Percentiles rank a stretch among this genome's conserved stretches.
These are phyloP conservation scores for Domatiomyces catenatus DNA, from an alignment of 2,329 filamentous ascomycete genomes.

Conservation along the genomic window DNA sequence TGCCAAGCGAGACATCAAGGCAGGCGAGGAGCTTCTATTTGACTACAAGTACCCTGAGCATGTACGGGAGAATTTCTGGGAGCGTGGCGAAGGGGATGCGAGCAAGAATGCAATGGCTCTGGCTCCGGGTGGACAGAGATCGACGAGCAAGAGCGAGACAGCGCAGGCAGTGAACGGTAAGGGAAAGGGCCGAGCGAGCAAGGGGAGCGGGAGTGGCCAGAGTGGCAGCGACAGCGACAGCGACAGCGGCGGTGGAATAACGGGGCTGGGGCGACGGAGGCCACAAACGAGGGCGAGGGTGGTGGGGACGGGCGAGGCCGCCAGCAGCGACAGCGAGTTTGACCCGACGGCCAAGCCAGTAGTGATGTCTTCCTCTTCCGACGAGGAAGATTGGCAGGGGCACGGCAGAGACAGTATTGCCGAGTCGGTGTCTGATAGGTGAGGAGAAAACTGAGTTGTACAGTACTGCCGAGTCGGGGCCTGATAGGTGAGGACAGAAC, in stretches of 20 bases:
- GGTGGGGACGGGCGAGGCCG: background rate
- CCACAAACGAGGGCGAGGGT: background rate
- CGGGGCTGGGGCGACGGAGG: too few species aligned
- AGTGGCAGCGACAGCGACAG: background rate
- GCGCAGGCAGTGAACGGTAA: background rate
- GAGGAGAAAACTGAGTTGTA: background rate
- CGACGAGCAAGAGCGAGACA: background rate
- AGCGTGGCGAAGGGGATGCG: slow-evolving; percentile 11
- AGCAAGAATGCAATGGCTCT: background rate
- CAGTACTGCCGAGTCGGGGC: background rate
- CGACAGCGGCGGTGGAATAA: background rate
- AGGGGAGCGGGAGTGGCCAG: too few species aligned
- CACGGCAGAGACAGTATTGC: background rate
- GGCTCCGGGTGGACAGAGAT: background rate
- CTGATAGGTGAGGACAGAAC: background rate
- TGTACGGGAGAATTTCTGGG: slow-evolving; percentile 15
- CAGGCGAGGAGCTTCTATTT: slow-evolving; percentile 67
- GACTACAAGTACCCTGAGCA: slow-evolving; percentile 49
- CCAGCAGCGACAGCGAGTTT: background rate
- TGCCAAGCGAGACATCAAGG: slow-evolving; percentile 49
- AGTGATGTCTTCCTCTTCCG: background rate
- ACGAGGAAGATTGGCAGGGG: background rate
- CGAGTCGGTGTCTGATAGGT: background rate
- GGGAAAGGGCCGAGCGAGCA: background rate
- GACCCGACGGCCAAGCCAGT: background rate